Conservation (phyloP, 2,329 filamentous ascomycete genomes). For the Calcarisporium arbuscula region DNA sequence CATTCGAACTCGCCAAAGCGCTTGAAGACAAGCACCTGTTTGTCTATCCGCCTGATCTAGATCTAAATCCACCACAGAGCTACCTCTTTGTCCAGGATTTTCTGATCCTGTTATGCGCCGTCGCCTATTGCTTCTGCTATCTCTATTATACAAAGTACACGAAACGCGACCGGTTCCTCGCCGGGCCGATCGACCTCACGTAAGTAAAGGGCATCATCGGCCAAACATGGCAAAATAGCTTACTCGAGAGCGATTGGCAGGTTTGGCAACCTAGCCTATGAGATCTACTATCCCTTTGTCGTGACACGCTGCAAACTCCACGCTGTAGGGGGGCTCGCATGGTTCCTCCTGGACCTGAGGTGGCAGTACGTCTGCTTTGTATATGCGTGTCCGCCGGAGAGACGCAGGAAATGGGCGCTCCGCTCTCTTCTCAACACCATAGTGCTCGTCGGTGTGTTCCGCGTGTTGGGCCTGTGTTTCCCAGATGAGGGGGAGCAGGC, state of each 20-base stretch:
- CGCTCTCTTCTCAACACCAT: background rate
- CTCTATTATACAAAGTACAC: slow-evolving; percentile 5
- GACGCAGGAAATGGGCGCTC: background rate
- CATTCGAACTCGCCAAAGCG: no score
- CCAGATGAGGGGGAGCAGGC: slow-evolving; percentile 7
- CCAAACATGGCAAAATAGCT: no score
- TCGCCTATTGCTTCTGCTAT: slow-evolving; percentile 6
- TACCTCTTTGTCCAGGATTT: slow-evolving; percentile 8
- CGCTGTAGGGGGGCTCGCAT: slow-evolving; percentile 3
- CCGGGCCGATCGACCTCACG: slow-evolving; percentile 4
- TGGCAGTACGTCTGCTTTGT: slow-evolving; percentile 3
- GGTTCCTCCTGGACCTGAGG: slow-evolving; percentile 5
- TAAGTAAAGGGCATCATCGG: background rate
- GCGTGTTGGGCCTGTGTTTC: background rate
- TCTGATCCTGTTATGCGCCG: slow-evolving; percentile 4
- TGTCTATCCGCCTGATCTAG: slow-evolving; percentile 1
- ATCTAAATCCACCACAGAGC: slow-evolving; percentile 5
- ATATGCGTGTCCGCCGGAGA: slow-evolving; percentile 1
- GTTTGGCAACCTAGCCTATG: slow-evolving; percentile 7
- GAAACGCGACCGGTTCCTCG: slow-evolving; percentile 5
- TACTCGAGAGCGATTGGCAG: background rate
- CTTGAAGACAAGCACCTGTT: slow-evolving; percentile 1
- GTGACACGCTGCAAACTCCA: background rate
- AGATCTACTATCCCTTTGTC: slow-evolving; percentile 6
- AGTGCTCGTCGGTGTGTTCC: background rate